phyloP scores from a whole-genome alignment of 2,329 filamentous ascomycete species.

The Sclerotinia glacialis region DNA sequence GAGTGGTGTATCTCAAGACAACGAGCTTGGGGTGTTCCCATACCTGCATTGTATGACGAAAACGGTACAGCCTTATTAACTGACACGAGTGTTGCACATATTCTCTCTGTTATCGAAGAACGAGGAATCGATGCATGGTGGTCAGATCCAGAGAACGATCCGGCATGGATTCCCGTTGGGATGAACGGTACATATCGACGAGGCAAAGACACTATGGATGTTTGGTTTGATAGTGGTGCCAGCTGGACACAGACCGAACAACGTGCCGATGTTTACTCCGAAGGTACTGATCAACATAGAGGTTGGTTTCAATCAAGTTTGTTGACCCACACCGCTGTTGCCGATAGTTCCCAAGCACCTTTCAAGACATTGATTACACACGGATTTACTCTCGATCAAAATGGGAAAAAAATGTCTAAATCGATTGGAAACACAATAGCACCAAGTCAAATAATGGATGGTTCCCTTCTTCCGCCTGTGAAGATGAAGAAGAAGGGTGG shows the following conservation, averaged over 20 bases:
- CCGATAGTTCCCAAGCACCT: slow-evolving; percentile 54
- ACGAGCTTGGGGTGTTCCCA: slow-evolving; percentile 93
- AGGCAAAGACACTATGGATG: slow-evolving; percentile 95
- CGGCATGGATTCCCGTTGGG: slow-evolving; percentile 69
- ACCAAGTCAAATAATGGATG: slow-evolving; percentile 80
- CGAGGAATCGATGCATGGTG: slow-evolving; percentile 93
- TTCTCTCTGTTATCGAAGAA: slow-evolving; percentile 72
- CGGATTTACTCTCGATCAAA: slow-evolving; percentile 84
- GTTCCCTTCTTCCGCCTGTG: slow-evolving; percentile 66
- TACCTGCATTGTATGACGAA: slow-evolving; percentile 80
- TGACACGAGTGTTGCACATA: slow-evolving; percentile 75
- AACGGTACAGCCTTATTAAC: slow-evolving; percentile 75
- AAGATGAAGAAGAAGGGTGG: slow-evolving; percentile 44
- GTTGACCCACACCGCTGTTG: slow-evolving; percentile 66
- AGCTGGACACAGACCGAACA: slow-evolving; percentile 69
- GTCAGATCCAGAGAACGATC: slow-evolving; percentile 73
- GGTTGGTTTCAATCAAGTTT: slow-evolving; percentile 99
- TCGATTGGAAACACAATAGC: slow-evolving; percentile 85
- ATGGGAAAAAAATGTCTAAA: slow-evolving; percentile 99
- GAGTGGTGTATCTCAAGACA: slow-evolving; percentile 99
- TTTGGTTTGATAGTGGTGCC: slow-evolving; percentile 98
- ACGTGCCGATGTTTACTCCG: slow-evolving; percentile 82
- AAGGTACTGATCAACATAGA: slow-evolving; percentile 93
- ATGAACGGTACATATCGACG: slow-evolving; percentile 64
- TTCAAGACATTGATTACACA: slow-evolving; percentile 92